Evolutionary conservation across 768 basidiomycete genomes (phyloP).

Genomic region (Suillus discolor): DNA sequence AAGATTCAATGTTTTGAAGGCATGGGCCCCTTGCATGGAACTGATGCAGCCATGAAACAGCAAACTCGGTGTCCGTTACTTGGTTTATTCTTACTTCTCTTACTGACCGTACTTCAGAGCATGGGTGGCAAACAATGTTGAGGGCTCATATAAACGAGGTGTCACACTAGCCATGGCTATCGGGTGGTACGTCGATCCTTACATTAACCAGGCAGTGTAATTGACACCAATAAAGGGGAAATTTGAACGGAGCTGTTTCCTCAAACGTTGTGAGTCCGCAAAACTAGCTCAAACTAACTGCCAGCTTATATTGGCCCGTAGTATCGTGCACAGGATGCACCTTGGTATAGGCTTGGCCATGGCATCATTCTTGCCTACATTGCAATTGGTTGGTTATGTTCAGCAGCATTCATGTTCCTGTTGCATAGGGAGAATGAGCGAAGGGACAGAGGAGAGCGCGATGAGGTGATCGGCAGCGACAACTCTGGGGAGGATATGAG

Average conservation of each 20-base stretch:
- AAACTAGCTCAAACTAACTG: neutral
- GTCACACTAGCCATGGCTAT: slow-evolving; percentile 73
- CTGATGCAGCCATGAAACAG: slow-evolving; percentile 21
- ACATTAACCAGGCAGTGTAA: slow-evolving; percentile 7
- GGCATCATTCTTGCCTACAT: slow-evolving; percentile 73
- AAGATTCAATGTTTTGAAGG: too few species aligned
- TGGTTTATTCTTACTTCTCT: slow-evolving; percentile 1
- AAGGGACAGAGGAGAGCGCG: slow-evolving; percentile 66
- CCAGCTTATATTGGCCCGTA: slow-evolving; percentile 23
- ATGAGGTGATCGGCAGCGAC: slow-evolving; percentile 60
- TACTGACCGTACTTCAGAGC: slow-evolving; percentile 1
- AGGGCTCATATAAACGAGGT: slow-evolving; percentile 74
- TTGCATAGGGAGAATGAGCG: slow-evolving; percentile 61
- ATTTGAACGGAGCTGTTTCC: slow-evolving; percentile 69
- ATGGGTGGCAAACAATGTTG: slow-evolving; percentile 74
- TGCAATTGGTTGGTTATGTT: slow-evolving; percentile 59
- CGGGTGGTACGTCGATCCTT: slow-evolving; percentile 41
- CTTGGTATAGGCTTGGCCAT: slow-evolving; percentile 73
- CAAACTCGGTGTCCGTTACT: slow-evolving; percentile 52
- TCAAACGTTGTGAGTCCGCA: slow-evolving; percentile 58
- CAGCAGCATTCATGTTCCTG: slow-evolving; percentile 46
- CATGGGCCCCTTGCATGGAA: too few species aligned
- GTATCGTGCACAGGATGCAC: slow-evolving; percentile 67
- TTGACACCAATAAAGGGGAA: slow-evolving; percentile 40
- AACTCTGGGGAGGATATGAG: slow-evolving; percentile 45